Evolutionary conservation across 2,329 filamentous ascomycete genomes (phyloP).

Genomic region (Arthrobotrys musiformis): DNA sequence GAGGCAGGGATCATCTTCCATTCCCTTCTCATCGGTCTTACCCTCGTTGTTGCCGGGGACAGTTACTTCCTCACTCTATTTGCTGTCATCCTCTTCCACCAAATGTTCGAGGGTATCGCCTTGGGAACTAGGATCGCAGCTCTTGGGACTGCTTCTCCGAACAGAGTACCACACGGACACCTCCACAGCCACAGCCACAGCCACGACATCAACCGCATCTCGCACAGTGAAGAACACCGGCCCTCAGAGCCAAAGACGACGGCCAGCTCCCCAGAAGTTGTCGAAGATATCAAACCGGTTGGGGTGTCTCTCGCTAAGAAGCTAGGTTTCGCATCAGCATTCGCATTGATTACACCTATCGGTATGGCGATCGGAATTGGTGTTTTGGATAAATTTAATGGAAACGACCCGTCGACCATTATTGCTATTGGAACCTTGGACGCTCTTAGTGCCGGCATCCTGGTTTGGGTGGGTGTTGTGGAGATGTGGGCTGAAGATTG

Average conservation of each 20-base stretch:
- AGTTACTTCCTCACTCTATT: slow-evolving; percentile 70
- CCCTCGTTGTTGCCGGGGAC: slow-evolving; percentile 71
- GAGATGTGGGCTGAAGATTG: slow-evolving; percentile 84
- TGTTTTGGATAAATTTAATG: slow-evolving; percentile 76
- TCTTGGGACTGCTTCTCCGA: slow-evolving; percentile 62
- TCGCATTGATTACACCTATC: slow-evolving; percentile 77
- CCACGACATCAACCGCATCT: slow-evolving; percentile 54
- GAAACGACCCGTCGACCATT: slow-evolving; percentile 75
- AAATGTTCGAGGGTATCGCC: slow-evolving; percentile 81
- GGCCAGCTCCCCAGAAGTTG: background rate
- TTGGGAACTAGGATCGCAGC: slow-evolving; percentile 76
- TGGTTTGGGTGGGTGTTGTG: slow-evolving; percentile 82
- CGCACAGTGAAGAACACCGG: background rate
- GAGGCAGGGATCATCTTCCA: slow-evolving; percentile 81
- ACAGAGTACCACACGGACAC: slow-evolving; percentile 40
- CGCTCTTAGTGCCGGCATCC: slow-evolving; percentile 77
- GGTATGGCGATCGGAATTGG: slow-evolving; percentile 85
- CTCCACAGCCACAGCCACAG: slow-evolving; percentile 42
- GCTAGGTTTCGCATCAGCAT: slow-evolving; percentile 70
- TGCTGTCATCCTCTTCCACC: slow-evolving; percentile 79
- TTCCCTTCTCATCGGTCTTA: slow-evolving; percentile 71
- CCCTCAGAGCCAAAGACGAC: background rate
- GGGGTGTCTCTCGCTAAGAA: slow-evolving; percentile 61
- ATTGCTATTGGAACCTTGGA: slow-evolving; percentile 79
- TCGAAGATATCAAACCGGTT: slow-evolving; percentile 34